Evolutionary conservation across 208 protist species (phyloP).

Genomic region (Trypanosoma caninum): DNA sequence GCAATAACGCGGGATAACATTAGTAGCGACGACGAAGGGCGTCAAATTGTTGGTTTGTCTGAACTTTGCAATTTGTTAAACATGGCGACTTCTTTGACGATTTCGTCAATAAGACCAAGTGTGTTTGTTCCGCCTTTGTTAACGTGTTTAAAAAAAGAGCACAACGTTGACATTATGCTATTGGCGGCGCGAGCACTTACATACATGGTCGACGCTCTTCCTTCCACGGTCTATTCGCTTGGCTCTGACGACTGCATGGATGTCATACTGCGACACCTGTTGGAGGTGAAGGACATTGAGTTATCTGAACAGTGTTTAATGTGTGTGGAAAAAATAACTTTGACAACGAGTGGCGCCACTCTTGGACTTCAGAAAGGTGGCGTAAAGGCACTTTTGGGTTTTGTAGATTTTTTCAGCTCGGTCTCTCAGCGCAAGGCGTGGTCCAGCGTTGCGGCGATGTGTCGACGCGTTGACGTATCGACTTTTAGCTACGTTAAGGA

Average conservation of each 20-base stretch:
- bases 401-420: slow-evolving; percentile 93
- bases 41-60: slow-evolving; percentile 47
- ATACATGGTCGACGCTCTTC: slow-evolving; percentile 88
- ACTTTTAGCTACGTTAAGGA: slow-evolving; percentile 51
- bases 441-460: slow-evolving; percentile 67
- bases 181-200: slow-evolving; percentile 84
- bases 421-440: slow-evolving; percentile 87
- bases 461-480: slow-evolving; percentile 44
- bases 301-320: slow-evolving; percentile 92
- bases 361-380: slow-evolving; percentile 67
- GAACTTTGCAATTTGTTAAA: slow-evolving; percentile 92
- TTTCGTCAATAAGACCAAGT: slow-evolving; percentile 62
- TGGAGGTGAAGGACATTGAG: slow-evolving; percentile 93
- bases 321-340: slow-evolving; percentile 90
- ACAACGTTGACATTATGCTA: slow-evolving; percentile 89
- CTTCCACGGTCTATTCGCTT: slow-evolving; percentile 62
- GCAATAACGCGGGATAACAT: slow-evolving; percentile 34
- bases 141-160: slow-evolving; percentile 62
- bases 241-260: slow-evolving; percentile 43
- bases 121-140: slow-evolving; percentile 66
- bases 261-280: slow-evolving; percentile 75
- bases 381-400: slow-evolving; percentile 81
- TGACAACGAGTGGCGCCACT: slow-evolving; percentile 26
- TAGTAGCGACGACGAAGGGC: slow-evolving; percentile 50
- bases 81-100: slow-evolving; percentile 79